phyloP scores from a whole-genome alignment of 2,329 filamentous ascomycete species.

The Endoconidiophora laricicola region DNA sequence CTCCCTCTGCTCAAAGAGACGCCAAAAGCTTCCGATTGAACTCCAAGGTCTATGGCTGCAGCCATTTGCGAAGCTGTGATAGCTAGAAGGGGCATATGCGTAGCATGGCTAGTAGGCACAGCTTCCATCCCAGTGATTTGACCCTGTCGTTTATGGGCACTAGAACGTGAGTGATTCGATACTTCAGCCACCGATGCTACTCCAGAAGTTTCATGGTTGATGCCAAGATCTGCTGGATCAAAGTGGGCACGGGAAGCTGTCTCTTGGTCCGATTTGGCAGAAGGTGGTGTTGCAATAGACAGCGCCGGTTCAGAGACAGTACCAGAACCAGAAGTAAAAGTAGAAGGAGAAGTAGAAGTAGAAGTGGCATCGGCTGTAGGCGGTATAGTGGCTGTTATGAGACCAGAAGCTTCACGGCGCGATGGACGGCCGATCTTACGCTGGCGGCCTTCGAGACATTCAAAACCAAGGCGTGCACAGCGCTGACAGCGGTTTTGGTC shows the following conservation, averaged over 20 bases:
- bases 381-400: not conserved
- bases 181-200: no score
- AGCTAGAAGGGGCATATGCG: no score
- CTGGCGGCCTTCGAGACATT: conserved; percentile 19
- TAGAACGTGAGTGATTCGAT: no score
- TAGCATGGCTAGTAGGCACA: no score
- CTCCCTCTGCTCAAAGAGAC: no score
- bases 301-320: not conserved
- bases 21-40: no score
- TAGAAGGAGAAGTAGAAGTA: not conserved
- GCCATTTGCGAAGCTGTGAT: no score
- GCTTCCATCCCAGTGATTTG: no score
- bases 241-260: conserved; percentile 5
- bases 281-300: not conserved
- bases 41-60: no score
- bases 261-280: not conserved
- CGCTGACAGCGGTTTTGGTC: conserved; percentile 16
- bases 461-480: conserved; percentile 18
- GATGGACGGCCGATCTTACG: conserved; percentile 20
- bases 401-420: conserved; percentile 13
- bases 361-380: not conserved
- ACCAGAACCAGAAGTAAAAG: not conserved
- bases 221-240: no score
- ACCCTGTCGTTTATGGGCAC: no score
- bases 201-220: no score